Conservation (phyloP, 345 rosid genomes). For the Hibiscus tridactylites region DNA sequence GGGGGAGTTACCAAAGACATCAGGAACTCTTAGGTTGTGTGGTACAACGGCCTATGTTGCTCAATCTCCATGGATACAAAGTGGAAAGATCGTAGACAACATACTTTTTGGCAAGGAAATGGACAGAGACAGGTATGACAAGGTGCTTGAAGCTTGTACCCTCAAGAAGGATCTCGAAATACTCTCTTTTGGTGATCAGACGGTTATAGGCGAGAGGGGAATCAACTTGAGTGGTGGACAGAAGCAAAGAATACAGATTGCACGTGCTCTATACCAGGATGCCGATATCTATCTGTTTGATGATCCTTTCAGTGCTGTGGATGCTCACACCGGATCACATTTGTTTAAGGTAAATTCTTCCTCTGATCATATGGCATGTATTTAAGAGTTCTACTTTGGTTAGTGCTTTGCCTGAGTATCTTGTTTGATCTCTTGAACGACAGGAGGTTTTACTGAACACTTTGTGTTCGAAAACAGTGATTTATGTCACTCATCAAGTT, state of each 20-base stretch:
- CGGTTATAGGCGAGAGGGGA: conserved; percentile 41
- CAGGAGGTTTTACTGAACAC: conserved; percentile 55
- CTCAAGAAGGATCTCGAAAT: conserved; percentile 49
- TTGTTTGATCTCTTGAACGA: neutral
- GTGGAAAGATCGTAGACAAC: conserved; percentile 56
- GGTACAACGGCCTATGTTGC: conserved; percentile 63
- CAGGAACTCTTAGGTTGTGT: conserved; percentile 40
- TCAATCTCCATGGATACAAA: conserved; percentile 82
- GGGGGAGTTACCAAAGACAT: conserved; percentile 54
- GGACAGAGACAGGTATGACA: conserved; percentile 37
- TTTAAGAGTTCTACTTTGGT: neutral
- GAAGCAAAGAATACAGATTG: conserved; percentile 38
- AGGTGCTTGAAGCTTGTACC: conserved; percentile 50
- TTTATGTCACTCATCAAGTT: conserved; percentile 61
- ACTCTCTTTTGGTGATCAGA: conserved; percentile 37
- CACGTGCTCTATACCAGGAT: conserved; percentile 36
- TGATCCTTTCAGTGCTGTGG: conserved; percentile 42
- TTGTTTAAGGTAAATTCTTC: conserved; percentile 42
- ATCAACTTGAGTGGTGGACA: conserved; percentile 40
- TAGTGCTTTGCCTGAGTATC: neutral
- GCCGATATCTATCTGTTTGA: conserved; percentile 37
- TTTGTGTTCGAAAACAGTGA: conserved; percentile 41
- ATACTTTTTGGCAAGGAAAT: conserved; percentile 48
- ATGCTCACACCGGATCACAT: conserved; percentile 42
- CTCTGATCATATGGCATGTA: neutral